Evolutionary conservation across 306 rosid genomes (phyloP).

Genomic region (Glycyrrhiza uralensis): DNA sequence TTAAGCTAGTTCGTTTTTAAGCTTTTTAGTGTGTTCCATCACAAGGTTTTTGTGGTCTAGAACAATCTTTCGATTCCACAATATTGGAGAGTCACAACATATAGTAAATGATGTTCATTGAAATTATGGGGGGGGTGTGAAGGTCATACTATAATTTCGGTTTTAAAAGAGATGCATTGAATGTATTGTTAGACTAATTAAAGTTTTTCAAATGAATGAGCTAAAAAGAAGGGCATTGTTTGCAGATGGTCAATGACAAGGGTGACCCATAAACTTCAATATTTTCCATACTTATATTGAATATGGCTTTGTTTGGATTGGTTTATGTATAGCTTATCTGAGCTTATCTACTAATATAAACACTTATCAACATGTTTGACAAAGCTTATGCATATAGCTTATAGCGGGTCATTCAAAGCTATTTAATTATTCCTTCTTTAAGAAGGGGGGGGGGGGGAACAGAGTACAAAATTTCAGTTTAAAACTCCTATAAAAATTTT

Average conservation of each 20-base stretch:
- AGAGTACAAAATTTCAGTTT: background rate
- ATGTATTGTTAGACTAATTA: background rate
- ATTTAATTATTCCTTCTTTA: background rate
- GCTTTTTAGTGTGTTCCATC: no score
- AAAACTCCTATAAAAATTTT: background rate
- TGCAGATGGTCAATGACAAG: conserved; percentile 15
- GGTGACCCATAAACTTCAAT: background rate
- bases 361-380: no score
- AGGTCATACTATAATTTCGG: conserved; percentile 25
- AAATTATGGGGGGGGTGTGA: conserved; percentile 4
- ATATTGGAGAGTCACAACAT: background rate
- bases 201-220: conserved; percentile 22
- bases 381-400: no score
- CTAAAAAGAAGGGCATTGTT: background rate
- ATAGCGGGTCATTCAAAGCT: background rate
- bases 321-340: no score
- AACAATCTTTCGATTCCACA: background rate
- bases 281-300: background rate
- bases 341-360: no score
- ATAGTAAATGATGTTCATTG: conserved; percentile 18
- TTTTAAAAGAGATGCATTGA: conserved; percentile 21
- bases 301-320: no score
- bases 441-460: background rate
- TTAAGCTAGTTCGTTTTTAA: background rate
- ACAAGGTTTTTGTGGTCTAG: no score